phyloP scores from a whole-genome alignment of 2,329 filamentous ascomycete genomes.

The Metarhizium robertsii region DNA sequence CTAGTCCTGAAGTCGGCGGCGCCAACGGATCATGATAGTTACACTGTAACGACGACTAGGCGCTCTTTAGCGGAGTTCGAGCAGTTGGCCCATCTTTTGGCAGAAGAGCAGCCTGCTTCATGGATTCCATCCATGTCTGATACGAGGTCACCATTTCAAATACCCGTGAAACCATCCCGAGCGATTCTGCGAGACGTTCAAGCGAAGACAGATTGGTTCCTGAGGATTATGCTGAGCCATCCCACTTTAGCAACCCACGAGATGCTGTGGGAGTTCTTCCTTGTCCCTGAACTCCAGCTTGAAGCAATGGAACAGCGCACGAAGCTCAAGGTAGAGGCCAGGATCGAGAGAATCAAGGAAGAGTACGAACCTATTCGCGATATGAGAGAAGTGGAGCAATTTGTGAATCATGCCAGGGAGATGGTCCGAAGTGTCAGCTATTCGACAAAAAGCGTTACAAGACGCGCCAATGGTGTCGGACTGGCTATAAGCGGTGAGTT shows the following conservation, averaged over 20 bases:
- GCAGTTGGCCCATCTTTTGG: constrained; percentile 73
- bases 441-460: constrained; percentile 72
- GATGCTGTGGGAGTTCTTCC: constrained; percentile 97
- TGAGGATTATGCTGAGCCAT: constrained; percentile 78
- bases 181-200: constrained; percentile 83
- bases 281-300: constrained; percentile 86
- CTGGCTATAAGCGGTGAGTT: constrained; percentile 51
- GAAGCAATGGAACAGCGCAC: constrained; percentile 86
- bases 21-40: constrained; percentile 69
- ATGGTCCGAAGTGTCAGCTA: constrained; percentile 79
- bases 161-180: constrained; percentile 84
- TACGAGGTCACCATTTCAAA: constrained; percentile 80
- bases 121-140: constrained; percentile 78
- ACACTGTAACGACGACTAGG: constrained; percentile 90
- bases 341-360: constrained; percentile 76
- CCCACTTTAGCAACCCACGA: constrained; percentile 93
- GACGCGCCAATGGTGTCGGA: constrained; percentile 65
- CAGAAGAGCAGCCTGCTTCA: constrained; percentile 85
- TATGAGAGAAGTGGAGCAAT: constrained; percentile 82
- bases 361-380: constrained; percentile 81
- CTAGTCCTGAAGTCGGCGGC: constrained; percentile 91
- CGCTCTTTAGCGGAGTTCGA: constrained; percentile 86
- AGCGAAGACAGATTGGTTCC: constrained; percentile 73
- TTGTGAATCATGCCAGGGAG: constrained; percentile 83
- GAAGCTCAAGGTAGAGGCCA: constrained; percentile 72